phyloP scores from a whole-genome alignment of 352 stramenopile species.

The Globisporangium megalacanthum region DNA sequence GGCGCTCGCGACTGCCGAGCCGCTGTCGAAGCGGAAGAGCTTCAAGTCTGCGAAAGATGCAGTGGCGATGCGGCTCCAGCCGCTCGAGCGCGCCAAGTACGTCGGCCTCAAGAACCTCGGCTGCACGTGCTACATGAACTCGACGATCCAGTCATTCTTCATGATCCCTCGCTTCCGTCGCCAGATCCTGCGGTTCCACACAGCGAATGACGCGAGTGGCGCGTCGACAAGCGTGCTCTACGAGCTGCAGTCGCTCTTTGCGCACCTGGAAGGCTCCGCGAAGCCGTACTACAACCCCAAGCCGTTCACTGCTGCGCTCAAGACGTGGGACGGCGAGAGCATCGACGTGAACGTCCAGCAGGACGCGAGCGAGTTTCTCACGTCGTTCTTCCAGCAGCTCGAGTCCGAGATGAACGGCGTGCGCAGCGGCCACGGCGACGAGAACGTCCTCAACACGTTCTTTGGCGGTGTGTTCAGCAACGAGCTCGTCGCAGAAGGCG shows the following conservation, averaged over 20 bases:
- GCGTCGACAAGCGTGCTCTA: slow-evolving; percentile 46
- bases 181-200: slow-evolving; percentile 73
- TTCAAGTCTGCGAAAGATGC: slow-evolving; percentile 34
- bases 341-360: slow-evolving; percentile 91
- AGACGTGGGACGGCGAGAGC: slow-evolving; percentile 84
- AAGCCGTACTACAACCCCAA: slow-evolving; percentile 84
- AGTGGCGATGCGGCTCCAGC: slow-evolving; percentile 10
- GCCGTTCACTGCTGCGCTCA: slow-evolving; percentile 72
- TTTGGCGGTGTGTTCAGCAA: slow-evolving; percentile 92
- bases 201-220: slow-evolving; percentile 1
- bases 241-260: slow-evolving; percentile 89
- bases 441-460: slow-evolving; percentile 81
- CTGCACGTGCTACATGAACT: slow-evolving; percentile 96
- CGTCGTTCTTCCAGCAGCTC: slow-evolving; percentile 91
- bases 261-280: slow-evolving; percentile 80
- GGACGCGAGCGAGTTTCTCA: slow-evolving; percentile 92
- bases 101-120: slow-evolving; percentile 93
- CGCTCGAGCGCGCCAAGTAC: slow-evolving; percentile 70
- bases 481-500: slow-evolving; percentile 85
- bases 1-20: slow-evolving; percentile 6
- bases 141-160: slow-evolving; percentile 93
- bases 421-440: slow-evolving; percentile 34
- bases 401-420: slow-evolving; percentile 88
- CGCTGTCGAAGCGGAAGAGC: slow-evolving; percentile 43
- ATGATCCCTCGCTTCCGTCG: slow-evolving; percentile 91